Evolutionary conservation across 139 green algal species (phyloP), one percentile per base, ranked within the genome.

Genomic region (Parachlorella kessleri): DNA sequence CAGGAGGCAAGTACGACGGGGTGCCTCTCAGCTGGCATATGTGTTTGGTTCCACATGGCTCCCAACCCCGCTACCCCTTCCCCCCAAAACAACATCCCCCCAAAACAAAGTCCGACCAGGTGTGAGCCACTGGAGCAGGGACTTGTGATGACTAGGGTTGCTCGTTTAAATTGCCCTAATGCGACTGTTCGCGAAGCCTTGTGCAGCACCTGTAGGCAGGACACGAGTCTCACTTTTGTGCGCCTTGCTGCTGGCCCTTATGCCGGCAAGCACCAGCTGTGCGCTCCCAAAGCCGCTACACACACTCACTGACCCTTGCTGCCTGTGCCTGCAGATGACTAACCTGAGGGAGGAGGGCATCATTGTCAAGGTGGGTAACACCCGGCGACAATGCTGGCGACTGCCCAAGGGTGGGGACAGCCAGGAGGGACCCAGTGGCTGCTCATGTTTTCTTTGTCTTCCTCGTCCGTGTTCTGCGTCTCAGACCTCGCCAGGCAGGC

Each of bases 291-390:
- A 28, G 48, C 48, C 48, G 18, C 18, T 59, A 18, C 48, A 18
- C 10, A 1, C 66, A 10, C 66, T 42, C 33, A 0, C 66, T 28
- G 41, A 8, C 33, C 66, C 42, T 42, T 41, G 33, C 26, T 33
- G 59, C 59, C 59, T 8, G 8, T 67, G 23, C 24, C 30, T 18
- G 18, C 66, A 81, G 76, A 66, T 68, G n/a, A 26, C 33, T 4
- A 6, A 21, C 3, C 55, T 75, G n/a, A 70, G 91, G 83, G 92
- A 98, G 65, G 94, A 98, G 85, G 94, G 94, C 3, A 85, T 98
- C 26, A 71, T 98, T 40, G 67, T 97, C 38, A 98, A 98, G 86
- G n/a, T n/a, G n/a, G n/a, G n/a, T n/a, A n/a, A n/a, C n/a, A n/a
- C n/a, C n/a, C n/a, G n/a, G n/a, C n/a, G n/a, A n/a, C n/a, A n/a